These are phyloP conservation scores for Rhododendron molle DNA, from an alignment of 148 eudicot species.

Conservation along the genomic window DNA sequence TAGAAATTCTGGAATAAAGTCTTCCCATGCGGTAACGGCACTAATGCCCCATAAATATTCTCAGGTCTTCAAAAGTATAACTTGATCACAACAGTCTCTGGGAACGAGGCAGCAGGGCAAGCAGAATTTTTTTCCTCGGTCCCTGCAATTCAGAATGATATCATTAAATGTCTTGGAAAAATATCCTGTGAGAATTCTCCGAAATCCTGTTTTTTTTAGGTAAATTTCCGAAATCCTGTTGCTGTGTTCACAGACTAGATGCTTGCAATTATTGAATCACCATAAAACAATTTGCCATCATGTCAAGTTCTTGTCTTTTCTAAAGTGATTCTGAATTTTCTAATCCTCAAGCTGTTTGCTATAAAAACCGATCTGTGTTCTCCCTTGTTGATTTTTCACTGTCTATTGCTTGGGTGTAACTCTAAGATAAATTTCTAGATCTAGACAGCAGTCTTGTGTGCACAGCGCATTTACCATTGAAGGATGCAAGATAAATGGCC, in stretches of 20 bases:
- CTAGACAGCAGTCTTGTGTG: neutral
- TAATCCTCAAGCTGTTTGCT: neutral
- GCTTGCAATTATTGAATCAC: neutral
- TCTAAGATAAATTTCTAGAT: neutral
- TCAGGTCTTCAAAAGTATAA: neutral
- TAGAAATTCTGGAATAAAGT: neutral
- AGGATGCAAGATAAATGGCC: neutral
- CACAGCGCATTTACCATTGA: neutral
- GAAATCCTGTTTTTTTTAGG: too few species aligned
- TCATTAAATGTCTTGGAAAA: neutral
- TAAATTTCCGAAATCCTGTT: too few species aligned
- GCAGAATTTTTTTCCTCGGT: constrained; percentile 80
- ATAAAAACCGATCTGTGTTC: neutral
- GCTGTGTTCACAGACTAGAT: neutral
- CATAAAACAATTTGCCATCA: neutral
- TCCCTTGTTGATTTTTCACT: neutral
- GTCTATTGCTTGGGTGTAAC: neutral
- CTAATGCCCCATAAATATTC: neutral
- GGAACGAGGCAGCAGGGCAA: constrained; percentile 45
- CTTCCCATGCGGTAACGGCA: neutral
- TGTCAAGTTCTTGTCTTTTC: neutral
- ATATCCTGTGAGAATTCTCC: neutral
- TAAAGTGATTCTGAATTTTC: neutral
- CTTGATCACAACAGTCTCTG: constrained; percentile 30
- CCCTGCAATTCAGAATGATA: constrained; percentile 47